These are phyloP conservation scores for Garcia nutans DNA, from an alignment of 345 rosid genomes.

Conservation along the genomic window DNA sequence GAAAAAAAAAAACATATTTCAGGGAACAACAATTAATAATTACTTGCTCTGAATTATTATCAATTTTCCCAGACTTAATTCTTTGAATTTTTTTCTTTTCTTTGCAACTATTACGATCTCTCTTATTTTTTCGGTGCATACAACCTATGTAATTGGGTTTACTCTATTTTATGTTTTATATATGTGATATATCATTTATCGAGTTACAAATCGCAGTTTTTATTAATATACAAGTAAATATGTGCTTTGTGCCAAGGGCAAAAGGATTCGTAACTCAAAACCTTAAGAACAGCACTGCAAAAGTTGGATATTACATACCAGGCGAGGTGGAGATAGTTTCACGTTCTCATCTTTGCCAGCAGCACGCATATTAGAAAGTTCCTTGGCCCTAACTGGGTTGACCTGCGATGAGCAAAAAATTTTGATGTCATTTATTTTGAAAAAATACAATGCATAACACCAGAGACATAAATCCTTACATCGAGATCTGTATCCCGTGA, in stretches of 20 bases:
- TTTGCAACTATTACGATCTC: neutral
- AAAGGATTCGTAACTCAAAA: neutral
- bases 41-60: neutral
- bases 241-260: neutral
- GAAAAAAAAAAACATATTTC: neutral
- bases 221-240: neutral
- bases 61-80: neutral
- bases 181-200: neutral
- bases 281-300: neutral
- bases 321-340: slow-evolving; percentile 89
- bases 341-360: slow-evolving; percentile 85
- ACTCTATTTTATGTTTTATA: neutral
- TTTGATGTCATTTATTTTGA: slow-evolving; percentile 23
- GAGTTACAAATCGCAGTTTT: neutral
- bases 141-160: neutral
- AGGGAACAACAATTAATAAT: neutral
- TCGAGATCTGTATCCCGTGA: slow-evolving; percentile 95
- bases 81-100: neutral
- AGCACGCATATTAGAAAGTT: slow-evolving; percentile 76
- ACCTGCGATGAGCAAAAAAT: slow-evolving; percentile 42
- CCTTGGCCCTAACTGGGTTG: slow-evolving; percentile 85
- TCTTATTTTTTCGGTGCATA: neutral
- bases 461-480: slow-evolving; percentile 41
- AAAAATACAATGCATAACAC: neutral
- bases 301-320: slow-evolving; percentile 43